A percentile compares a stretch with the other conserved stretches of the same genome.
These are phyloP conservation scores for Musa troglodytarum DNA, from an alignment of 176 grass and related monocot genomes.

Conservation along the genomic window DNA sequence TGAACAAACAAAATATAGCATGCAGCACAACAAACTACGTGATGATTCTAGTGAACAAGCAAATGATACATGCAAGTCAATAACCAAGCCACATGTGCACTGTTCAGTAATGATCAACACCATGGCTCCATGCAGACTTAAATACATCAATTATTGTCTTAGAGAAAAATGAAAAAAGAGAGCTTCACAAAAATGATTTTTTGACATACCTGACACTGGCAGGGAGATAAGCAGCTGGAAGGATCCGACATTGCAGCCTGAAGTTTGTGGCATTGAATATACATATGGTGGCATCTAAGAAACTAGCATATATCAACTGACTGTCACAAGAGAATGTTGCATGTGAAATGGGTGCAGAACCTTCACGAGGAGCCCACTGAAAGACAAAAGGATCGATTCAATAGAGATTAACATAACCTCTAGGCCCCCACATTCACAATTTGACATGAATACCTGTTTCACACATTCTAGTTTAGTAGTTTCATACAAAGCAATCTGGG, in stretches of 20 bases:
- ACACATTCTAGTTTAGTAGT: constrained; percentile 76
- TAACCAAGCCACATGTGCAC: background rate
- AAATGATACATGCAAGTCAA: background rate
- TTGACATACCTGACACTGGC: constrained; percentile 58
- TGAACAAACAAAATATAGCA: too few relatives aligned
- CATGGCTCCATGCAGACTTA: background rate
- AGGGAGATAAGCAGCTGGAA: constrained; percentile 77
- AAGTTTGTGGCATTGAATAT: constrained; percentile 82
- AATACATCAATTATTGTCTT: too few relatives aligned
- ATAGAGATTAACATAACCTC: constrained; percentile 11
- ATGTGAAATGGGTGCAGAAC: constrained; percentile 83
- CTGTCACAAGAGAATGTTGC: constrained; percentile 97
- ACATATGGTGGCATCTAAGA: constrained; percentile 74
- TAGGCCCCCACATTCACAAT: background rate
- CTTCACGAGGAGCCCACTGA: constrained; percentile 80
- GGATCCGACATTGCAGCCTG: constrained; percentile 75
- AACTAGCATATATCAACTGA: constrained; percentile 90
- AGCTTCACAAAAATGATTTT: background rate
- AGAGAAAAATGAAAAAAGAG: background rate
- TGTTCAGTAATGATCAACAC: background rate
- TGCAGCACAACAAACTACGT: background rate
- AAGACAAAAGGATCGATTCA: constrained; percentile 24
- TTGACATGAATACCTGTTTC: constrained; percentile 44
- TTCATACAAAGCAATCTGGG: constrained; percentile 89
- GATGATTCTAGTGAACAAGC: background rate